Conservation (phyloP, 2,329 filamentous ascomycete genomes). For the Fusarium luffae region DNA sequence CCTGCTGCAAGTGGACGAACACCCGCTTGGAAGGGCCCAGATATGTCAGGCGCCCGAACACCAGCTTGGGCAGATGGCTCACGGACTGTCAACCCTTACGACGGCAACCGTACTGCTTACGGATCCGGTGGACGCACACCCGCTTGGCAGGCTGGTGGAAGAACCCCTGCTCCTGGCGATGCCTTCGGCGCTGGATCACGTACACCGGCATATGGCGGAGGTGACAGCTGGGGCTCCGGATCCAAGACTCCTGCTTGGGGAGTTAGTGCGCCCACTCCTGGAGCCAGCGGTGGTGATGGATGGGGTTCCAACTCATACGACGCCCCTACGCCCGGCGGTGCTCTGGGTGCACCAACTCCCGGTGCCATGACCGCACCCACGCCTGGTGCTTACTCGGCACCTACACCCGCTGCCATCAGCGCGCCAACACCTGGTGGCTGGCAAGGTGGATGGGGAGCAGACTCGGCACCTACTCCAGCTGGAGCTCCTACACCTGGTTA, state of each 20-base stretch:
- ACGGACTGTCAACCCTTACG: conserved; percentile 75
- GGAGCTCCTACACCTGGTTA: conserved; percentile 76
- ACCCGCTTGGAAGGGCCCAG: conserved; percentile 69
- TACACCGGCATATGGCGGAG: conserved; percentile 70
- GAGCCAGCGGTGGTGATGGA: conserved; percentile 66
- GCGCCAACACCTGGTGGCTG: conserved; percentile 77
- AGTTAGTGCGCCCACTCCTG: conserved; percentile 67
- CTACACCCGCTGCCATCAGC: conserved; percentile 70
- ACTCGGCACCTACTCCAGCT: conserved; percentile 74
- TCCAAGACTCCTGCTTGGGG: conserved; percentile 84
- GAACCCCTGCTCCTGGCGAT: conserved; percentile 72
- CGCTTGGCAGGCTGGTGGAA: conserved; percentile 81
- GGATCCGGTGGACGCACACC: conserved; percentile 78
- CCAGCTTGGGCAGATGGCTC: conserved; percentile 78
- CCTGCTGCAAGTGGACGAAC: conserved; percentile 68
- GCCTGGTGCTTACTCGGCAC: conserved; percentile 74
- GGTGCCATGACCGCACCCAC: conserved; percentile 76
- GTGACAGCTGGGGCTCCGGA: conserved; percentile 72
- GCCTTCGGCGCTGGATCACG: conserved; percentile 75
- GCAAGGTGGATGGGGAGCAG: conserved; percentile 68
- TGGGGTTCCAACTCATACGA: conserved; percentile 73
- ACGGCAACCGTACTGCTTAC: conserved; percentile 81
- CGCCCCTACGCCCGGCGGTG: conserved; percentile 74
- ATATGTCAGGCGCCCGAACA: conserved; percentile 69
- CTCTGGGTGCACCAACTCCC: conserved; percentile 68